Evolutionary conservation across 2,329 filamentous ascomycete genomes (phyloP).

Genomic region (Aureobasidium vineae): DNA sequence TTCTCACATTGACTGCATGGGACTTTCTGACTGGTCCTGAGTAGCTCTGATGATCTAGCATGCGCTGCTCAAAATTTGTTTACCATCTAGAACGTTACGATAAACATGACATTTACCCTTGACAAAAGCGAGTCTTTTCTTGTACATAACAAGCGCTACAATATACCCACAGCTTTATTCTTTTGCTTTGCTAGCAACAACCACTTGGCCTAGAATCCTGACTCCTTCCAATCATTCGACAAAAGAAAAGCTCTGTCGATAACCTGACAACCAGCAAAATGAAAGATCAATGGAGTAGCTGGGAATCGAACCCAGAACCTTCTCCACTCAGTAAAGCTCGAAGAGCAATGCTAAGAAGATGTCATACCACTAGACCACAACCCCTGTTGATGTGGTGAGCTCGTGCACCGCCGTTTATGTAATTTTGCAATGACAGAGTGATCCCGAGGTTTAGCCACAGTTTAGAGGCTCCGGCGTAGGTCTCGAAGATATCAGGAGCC

Average conservation of each 20-base stretch:
- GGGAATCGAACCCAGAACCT: constrained; percentile 26
- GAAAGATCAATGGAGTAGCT: constrained; percentile 15
- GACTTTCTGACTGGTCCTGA: constrained; percentile 33
- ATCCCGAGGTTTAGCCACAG: not conserved
- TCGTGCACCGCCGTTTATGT: not conserved
- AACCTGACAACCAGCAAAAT: not conserved
- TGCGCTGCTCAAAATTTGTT: not conserved
- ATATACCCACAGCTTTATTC: not conserved
- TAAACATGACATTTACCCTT: not conserved
- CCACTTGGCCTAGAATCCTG: too few species aligned
- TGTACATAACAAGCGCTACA: not conserved
- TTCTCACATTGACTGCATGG: constrained; percentile 37
- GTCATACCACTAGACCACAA: constrained; percentile 26
- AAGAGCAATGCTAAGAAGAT: constrained; percentile 24
- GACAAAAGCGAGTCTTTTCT: not conserved
- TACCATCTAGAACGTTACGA: not conserved
- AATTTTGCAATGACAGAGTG: too few species aligned
- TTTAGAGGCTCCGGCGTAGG: too few species aligned
- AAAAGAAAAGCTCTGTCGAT: not conserved
- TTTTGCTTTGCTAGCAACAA: not conserved
- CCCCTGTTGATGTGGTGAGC: not conserved
- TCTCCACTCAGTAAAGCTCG: constrained; percentile 22
- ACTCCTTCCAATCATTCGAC: not conserved
- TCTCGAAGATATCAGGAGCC: too few species aligned
- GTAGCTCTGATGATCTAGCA: not conserved